Percentiles rank a stretch among this genome's conserved stretches.
These are phyloP conservation scores for Irineochytrium annulatum DNA, from an alignment of 192 early-diverging fungal species.

Conservation along the genomic window DNA sequence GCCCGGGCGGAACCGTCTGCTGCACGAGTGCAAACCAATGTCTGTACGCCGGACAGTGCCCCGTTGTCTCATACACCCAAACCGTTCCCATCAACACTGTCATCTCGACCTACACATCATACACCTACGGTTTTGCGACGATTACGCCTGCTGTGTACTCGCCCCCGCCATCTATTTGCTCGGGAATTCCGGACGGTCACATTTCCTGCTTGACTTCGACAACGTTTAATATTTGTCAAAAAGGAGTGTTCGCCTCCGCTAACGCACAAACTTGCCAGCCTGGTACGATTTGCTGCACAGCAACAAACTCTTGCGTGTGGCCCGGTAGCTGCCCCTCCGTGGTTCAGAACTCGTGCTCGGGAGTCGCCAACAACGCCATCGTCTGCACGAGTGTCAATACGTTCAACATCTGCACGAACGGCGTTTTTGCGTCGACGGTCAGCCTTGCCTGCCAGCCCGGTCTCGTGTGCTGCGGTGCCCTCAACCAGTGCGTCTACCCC, in stretches of 20 bases:
- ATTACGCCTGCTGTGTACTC: too few species aligned
- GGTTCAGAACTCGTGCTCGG: not conserved
- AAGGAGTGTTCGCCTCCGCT: not conserved
- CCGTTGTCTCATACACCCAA: too few species aligned
- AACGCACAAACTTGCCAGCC: not conserved
- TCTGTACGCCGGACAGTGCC: not conserved
- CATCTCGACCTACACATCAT: too few species aligned
- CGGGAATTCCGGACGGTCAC: not conserved
- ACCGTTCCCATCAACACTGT: too few species aligned
- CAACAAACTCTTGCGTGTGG: not conserved
- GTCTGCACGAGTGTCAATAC: slow-evolving; percentile 4
- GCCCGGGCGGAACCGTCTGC: not conserved
- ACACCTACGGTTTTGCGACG: too few species aligned
- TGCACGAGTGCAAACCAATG: not conserved
- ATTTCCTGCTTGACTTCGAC: slow-evolving; percentile 7
- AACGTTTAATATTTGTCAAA: slow-evolving; percentile 2
- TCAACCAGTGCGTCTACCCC: not conserved
- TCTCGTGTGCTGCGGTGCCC: not conserved
- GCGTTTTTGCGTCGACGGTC: not conserved
- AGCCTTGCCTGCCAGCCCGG: not conserved
- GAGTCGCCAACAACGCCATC: not conserved
- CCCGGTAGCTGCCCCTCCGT: not conserved
- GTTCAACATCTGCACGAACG: slow-evolving; percentile 3
- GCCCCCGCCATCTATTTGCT: too few species aligned
- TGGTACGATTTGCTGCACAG: not conserved